Evolutionary conservation across 305 asterid species (phyloP), one percentile per base, ranked within the genome.

Genomic region (Solanum hybrid): DNA sequence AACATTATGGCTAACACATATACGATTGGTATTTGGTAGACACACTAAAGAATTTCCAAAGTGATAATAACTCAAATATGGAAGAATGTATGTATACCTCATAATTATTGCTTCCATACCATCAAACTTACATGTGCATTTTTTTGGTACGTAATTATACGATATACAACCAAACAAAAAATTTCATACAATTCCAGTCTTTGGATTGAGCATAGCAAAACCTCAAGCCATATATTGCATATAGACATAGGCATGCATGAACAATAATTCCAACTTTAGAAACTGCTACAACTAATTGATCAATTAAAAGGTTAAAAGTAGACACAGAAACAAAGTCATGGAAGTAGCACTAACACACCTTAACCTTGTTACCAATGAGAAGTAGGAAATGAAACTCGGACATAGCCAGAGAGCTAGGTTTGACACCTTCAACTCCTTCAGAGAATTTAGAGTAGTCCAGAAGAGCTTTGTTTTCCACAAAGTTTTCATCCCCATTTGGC

Each of bases 381-480:
- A 97, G 99, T 93, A 97, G 98, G 92, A 97, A 97, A 94, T 97
- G 99, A 92, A 92, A 97, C 89, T 97, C 99, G 60, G 99, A 96
- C 86, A 95, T 92, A 90, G 97, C 98, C 93, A 97, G 89, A 90
- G 99, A 97, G 92, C 95, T 95, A 88, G 99, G 99, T 93, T 95
- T 97, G 92, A 96, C 95, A 92, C 91, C 93, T 89, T 93, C 95
- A 87, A 92, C 94, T 79, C 99, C 97, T 95, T 97, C 99, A 79
- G 97, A 94, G 91, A 95, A 91, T 88, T 94, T 96, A 27, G 96
- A 90, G 82, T 97, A 97, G 92, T 93, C 96, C 92, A 97, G 92
- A 89, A 97, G 98, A 94, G 99, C 99, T 92, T 97, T 97, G 95
- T 96, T 96, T 95, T 96, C 99, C 93, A 97, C 98, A 94, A 97